Percentiles rank a stretch among this genome's conserved stretches.
phyloP scores from a whole-genome alignment of 2,329 filamentous ascomycete genomes.

The Fusarium sulawesiense region DNA sequence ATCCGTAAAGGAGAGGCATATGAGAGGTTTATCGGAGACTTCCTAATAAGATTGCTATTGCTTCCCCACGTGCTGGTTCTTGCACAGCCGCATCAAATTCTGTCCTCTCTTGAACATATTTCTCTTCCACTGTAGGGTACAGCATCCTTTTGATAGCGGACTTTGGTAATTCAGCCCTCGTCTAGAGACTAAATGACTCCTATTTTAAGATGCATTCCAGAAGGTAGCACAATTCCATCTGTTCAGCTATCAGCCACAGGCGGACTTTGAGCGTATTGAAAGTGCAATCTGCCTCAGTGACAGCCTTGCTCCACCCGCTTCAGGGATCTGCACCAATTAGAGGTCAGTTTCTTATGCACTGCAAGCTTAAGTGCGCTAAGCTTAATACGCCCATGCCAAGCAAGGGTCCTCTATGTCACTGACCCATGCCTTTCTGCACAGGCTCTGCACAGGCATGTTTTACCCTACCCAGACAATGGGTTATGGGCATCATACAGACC shows the following conservation, averaged over 20 bases:
- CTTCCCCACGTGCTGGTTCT: neutral
- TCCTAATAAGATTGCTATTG: conserved; percentile 1
- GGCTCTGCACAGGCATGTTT: neutral
- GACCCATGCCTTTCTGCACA: neutral
- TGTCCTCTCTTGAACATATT: neutral
- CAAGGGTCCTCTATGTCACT: conserved; percentile 27
- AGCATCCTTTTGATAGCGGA: too few species aligned
- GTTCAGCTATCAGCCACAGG: neutral
- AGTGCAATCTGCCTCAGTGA: conserved; percentile 31
- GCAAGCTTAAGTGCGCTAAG: conserved; percentile 32
- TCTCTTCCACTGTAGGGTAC: neutral
- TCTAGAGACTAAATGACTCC: neutral
- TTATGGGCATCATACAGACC: neutral
- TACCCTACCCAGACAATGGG: neutral
- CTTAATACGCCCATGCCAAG: conserved; percentile 29
- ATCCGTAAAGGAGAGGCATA: neutral
- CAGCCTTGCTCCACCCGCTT: conserved; percentile 11
- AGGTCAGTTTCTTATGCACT: neutral
- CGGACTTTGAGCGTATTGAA: conserved; percentile 15
- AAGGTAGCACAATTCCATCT: neutral
- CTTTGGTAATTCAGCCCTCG: neutral
- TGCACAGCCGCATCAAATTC: neutral
- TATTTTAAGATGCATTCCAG: neutral
- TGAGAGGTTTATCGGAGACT: neutral
- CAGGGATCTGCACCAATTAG: conserved; percentile 10